Evolutionary conservation across 176 grass and related monocot species (phyloP).

Genomic region (Phoenix roebelenii): DNA sequence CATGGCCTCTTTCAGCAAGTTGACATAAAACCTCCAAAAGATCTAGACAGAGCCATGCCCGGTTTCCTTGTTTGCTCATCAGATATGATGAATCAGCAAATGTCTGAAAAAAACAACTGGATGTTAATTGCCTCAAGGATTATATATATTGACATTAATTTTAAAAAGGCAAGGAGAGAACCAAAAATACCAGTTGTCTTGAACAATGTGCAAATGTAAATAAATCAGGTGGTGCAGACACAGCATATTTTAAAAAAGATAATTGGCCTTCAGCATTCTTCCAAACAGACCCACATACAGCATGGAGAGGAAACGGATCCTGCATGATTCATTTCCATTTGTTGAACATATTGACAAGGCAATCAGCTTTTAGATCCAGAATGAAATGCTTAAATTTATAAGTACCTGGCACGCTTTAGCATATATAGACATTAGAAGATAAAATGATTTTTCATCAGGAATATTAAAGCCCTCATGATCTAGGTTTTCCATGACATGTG

Average conservation of each 20-base stretch:
- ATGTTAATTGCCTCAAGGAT: no score
- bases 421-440: conserved; percentile 77
- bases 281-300: conserved; percentile 79
- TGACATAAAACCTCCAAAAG: conserved; percentile 77
- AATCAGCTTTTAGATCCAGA: not conserved
- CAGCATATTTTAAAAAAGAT: conserved; percentile 81
- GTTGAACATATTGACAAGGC: conserved; percentile 15
- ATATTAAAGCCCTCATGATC: conserved; percentile 87
- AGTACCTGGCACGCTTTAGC: conserved; percentile 64
- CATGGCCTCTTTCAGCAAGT: conserved; percentile 73
- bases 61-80: conserved; percentile 36
- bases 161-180: no score
- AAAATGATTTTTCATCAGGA: conserved; percentile 71
- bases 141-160: no score
- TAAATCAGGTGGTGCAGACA: conserved; percentile 43
- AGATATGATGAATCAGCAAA: conserved; percentile 53
- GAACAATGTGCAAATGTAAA: conserved; percentile 76
- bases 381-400: not conserved
- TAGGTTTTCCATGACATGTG: conserved; percentile 74
- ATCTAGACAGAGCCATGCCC: conserved; percentile 80
- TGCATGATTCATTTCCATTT: conserved; percentile 28
- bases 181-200: conserved; percentile 37
- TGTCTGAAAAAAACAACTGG: conserved; percentile 30
- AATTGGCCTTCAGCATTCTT: conserved; percentile 93
- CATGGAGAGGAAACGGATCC: conserved; percentile 94